phyloP scores from a whole-genome alignment of 306 rosid species.

The Rubus idaeus region DNA sequence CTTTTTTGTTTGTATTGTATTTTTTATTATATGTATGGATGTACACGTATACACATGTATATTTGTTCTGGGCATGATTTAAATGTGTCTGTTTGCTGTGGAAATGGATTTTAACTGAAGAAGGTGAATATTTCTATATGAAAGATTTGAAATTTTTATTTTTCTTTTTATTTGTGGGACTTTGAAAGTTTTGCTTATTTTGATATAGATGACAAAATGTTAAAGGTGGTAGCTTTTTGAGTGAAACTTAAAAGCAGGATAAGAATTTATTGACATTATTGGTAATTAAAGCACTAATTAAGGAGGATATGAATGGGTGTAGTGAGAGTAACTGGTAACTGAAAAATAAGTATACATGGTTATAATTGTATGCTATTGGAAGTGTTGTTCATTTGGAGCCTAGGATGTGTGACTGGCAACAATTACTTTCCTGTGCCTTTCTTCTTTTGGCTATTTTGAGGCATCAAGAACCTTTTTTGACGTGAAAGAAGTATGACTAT shows the following conservation, averaged over 20 bases:
- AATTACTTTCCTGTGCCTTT: neutral
- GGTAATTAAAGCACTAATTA: neutral
- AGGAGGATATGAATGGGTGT: neutral
- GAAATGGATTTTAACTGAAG: neutral
- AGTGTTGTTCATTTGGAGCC: neutral
- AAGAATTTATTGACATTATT: neutral
- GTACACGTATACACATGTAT: neutral
- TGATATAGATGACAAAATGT: constrained; percentile 12
- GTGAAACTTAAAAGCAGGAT: neutral
- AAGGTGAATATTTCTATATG: neutral
- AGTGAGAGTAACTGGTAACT: neutral
- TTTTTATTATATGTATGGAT: neutral
- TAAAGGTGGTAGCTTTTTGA: neutral
- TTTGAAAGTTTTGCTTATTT: neutral
- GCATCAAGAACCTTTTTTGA: neutral
- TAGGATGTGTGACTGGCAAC: neutral
- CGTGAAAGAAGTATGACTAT: neutral
- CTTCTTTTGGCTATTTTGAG: neutral
- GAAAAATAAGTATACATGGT: neutral
- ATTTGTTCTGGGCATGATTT: neutral
- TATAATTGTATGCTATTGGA: constrained; percentile 3
- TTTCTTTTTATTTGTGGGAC: neutral
- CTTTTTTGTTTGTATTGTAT: neutral
- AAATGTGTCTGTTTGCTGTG: neutral
- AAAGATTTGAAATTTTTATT: neutral